Evolutionary conservation across 164 flowering plant species (phyloP).

Genomic region (Buxus sempervirens): DNA sequence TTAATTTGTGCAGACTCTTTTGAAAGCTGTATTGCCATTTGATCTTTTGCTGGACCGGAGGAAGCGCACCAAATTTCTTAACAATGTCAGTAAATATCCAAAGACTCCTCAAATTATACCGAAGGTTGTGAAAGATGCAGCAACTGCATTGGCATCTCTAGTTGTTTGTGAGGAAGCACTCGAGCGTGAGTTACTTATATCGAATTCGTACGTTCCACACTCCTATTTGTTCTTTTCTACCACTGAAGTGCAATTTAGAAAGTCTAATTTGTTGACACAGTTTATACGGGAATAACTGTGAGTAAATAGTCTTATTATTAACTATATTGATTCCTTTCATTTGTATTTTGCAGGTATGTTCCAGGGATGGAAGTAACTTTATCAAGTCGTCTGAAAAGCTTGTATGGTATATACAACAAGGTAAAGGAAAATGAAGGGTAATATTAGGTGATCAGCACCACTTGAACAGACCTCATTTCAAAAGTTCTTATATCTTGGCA

Average conservation of each 20-base stretch:
- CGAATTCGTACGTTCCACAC: conserved; percentile 71
- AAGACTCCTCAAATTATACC: conserved; percentile 36
- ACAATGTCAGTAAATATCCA: conserved; percentile 33
- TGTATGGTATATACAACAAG: conserved; percentile 87
- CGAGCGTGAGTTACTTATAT: conserved; percentile 74
- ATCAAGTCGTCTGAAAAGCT: conserved; percentile 88
- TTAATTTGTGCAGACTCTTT: conserved; percentile 60
- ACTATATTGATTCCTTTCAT: conserved; percentile 8
- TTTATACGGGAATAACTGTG: neutral
- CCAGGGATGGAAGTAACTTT: conserved; percentile 97
- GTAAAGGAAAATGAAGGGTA: conserved; percentile 26
- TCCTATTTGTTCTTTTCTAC: neutral
- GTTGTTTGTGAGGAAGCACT: conserved; percentile 86
- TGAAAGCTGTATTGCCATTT: conserved; percentile 90
- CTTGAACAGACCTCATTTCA: neutral
- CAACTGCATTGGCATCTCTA: conserved; percentile 77
- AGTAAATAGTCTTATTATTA: neutral
- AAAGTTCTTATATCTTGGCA: no score
- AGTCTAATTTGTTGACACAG: neutral
- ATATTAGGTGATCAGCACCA: neutral
- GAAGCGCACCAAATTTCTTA: conserved; percentile 52
- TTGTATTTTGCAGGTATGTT: conserved; percentile 64
- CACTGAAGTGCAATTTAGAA: neutral
- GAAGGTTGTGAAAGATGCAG: conserved; percentile 75
- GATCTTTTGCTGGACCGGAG: conserved; percentile 72